These are phyloP conservation scores for Wickerhamomyces sydowiorum DNA, from an alignment of 805 yeast genomes.

Conservation along the genomic window DNA sequence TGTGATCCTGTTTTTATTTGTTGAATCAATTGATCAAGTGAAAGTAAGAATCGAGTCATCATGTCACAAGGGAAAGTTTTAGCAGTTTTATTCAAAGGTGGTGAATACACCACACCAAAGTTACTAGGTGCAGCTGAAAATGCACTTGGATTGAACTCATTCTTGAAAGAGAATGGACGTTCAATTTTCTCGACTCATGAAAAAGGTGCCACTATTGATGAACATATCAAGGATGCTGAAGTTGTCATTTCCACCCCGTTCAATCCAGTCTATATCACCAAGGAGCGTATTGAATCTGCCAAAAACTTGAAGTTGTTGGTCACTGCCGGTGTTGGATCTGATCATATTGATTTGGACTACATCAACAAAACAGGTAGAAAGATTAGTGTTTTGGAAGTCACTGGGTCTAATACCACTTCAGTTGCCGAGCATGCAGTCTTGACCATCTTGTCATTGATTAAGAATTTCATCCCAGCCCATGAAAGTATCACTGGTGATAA, in stretches of 20 bases:
- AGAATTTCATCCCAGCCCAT: conserved; percentile 78
- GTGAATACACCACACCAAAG: conserved; percentile 30
- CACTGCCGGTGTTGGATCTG: conserved; percentile 86
- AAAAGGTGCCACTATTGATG: conserved; percentile 65
- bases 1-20: too few species aligned
- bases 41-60: too few species aligned
- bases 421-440: conserved; percentile 79
- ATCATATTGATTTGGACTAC: conserved; percentile 69
- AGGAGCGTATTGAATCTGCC: conserved; percentile 62
- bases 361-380: conserved; percentile 50
- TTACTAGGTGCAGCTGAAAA: conserved; percentile 70
- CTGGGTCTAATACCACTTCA: conserved; percentile 75
- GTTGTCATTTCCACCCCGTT: conserved; percentile 78
- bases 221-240: conserved; percentile 65
- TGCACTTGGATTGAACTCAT: conserved; percentile 64
- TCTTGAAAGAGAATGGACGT: conserved; percentile 64
- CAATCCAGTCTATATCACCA: conserved; percentile 72
- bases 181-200: conserved; percentile 57
- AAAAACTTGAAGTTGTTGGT: conserved; percentile 63
- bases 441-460: conserved; percentile 64
- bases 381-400: conserved; percentile 71
- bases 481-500: conserved; percentile 53
- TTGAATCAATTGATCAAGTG: too few species aligned
- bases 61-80: conserved; percentile 13
- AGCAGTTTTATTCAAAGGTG: conserved; percentile 26